Evolutionary conservation across 768 basidiomycete species (phyloP).

Genomic region (Krasilnikovozyma curviuscula): DNA sequence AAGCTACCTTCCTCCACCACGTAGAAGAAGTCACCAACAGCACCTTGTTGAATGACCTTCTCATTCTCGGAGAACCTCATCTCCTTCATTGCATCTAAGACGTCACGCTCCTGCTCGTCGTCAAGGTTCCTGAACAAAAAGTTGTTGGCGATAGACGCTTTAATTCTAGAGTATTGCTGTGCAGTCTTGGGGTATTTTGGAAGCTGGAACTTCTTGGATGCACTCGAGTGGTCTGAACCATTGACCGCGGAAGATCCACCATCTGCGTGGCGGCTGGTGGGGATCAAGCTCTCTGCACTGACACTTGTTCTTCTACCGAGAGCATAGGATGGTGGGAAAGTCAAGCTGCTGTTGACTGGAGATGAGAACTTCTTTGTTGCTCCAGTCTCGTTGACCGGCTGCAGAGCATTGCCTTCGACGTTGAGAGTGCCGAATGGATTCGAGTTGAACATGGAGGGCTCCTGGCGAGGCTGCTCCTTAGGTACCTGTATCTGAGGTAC

Average conservation of each 20-base stretch:
- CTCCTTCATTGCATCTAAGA: constrained; percentile 90
- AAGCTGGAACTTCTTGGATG: not conserved
- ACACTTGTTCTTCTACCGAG: constrained; percentile 83
- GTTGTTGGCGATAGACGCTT: constrained; percentile 63
- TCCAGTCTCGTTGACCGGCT: too few species aligned
- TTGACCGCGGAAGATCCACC: constrained; percentile 27
- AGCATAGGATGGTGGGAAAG: constrained; percentile 35
- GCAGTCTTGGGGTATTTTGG: constrained; percentile 59
- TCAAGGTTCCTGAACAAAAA: constrained; percentile 93
- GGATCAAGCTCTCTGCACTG: constrained; percentile 88
- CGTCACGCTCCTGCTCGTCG: constrained; percentile 83
- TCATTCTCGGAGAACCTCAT: constrained; percentile 47
- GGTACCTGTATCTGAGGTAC: too few species aligned
- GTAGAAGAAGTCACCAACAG: constrained; percentile 93
- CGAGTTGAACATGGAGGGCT: too few species aligned
- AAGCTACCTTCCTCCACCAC: constrained; percentile 79
- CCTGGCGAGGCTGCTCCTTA: too few species aligned
- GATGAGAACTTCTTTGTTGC: too few species aligned
- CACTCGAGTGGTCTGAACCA: not conserved
- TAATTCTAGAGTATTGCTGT: constrained; percentile 74
- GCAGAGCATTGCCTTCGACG: too few species aligned
- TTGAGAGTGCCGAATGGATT: too few species aligned
- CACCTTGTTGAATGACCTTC: constrained; percentile 91
- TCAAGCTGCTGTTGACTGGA: too few species aligned
- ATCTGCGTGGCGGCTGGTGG: constrained; percentile 39